A percentile compares a stretch with the other conserved stretches of the same genome.
Evolutionary conservation across 495 filamentous ascomycete species (phyloP).

Genomic region (Neurospora sp.): DNA sequence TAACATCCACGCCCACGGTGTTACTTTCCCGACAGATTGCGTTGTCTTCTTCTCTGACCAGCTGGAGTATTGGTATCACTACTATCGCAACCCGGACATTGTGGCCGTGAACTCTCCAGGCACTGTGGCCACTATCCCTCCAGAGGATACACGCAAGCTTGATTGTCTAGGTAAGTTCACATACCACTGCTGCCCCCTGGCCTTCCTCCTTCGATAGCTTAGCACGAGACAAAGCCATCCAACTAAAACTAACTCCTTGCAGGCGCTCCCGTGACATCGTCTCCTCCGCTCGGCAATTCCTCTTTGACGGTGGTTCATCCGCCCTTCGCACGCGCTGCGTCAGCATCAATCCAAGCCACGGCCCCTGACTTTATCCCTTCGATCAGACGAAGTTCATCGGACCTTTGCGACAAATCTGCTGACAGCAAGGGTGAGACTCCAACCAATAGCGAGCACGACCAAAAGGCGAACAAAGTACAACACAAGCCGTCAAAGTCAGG

Average conservation of each 20-base stretch:
- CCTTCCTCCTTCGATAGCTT: background rate
- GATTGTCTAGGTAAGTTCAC: background rate
- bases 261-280: background rate
- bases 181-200: background rate
- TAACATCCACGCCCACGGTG: background rate
- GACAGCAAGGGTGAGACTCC: background rate
- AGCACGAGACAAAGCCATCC: background rate
- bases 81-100: background rate
- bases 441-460: background rate
- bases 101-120: background rate
- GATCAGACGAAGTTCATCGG: background rate
- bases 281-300: background rate
- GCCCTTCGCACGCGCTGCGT: background rate
- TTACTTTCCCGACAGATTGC: background rate
- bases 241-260: background rate
- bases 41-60: background rate
- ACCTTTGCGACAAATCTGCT: too few species aligned
- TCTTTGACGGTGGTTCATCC: background rate
- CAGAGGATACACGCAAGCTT: background rate
- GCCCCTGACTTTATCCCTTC: background rate
- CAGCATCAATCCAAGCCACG: background rate
- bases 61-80: slow-evolving; percentile 4
- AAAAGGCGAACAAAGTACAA: background rate
- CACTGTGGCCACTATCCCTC: background rate
- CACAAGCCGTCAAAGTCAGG: background rate